Percentiles rank a stretch among this genome's conserved stretches.
Conservation (phyloP, 805 yeast species). For the Candida hispaniensis region DNA sequence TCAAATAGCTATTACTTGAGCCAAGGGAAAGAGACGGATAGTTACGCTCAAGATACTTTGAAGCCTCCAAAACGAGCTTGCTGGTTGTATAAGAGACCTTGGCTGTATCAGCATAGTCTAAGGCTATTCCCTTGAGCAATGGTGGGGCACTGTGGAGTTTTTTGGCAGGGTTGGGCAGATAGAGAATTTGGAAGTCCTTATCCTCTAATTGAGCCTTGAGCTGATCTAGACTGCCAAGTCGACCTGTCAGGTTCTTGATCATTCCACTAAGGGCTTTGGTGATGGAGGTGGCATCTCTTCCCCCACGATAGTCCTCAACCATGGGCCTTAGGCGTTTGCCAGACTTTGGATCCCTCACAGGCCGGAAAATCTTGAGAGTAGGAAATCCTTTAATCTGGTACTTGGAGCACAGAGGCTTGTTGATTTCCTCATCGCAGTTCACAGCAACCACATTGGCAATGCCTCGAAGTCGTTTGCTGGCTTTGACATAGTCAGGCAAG, state of each 20-base stretch:
- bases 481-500: constrained; percentile 49
- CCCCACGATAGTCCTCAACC: constrained; percentile 26
- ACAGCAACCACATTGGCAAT: constrained; percentile 44
- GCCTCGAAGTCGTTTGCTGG: constrained; percentile 47
- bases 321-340: constrained; percentile 19
- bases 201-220: constrained; percentile 5
- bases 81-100: constrained; percentile 31
- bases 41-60: constrained; percentile 13
- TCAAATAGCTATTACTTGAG: constrained; percentile 7
- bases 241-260: constrained; percentile 15
- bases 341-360: constrained; percentile 43
- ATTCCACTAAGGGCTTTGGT: constrained; percentile 27
- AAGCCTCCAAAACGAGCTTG: constrained; percentile 39
- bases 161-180: constrained; percentile 10
- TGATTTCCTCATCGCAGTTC: constrained; percentile 65
- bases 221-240: constrained; percentile 2
- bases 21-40: constrained; percentile 10
- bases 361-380: constrained; percentile 69
- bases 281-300: constrained; percentile 24
- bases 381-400: constrained; percentile 72
- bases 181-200: constrained; percentile 2
- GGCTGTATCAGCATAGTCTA: constrained; percentile 24
- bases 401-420: constrained; percentile 57
- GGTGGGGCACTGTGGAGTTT: constrained; percentile 43
- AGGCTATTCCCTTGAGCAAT: constrained; percentile 51